Evolutionary conservation across 805 yeast genomes (phyloP).

Genomic region (Komagataella pseudopastoris): DNA sequence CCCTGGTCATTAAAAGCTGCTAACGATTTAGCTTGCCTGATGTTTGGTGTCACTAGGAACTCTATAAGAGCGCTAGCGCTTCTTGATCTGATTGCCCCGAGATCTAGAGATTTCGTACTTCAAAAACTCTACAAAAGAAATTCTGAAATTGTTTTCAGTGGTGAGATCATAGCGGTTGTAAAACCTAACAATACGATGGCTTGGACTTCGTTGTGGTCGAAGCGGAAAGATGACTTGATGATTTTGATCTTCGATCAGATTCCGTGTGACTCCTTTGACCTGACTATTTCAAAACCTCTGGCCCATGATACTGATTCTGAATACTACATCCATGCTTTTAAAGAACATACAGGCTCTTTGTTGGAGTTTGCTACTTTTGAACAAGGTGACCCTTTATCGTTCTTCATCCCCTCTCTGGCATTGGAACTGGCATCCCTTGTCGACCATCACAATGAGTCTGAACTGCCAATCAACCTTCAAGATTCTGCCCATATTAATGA

Average conservation of each 20-base stretch:
- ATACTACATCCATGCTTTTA: slow-evolving; percentile 11
- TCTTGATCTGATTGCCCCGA: slow-evolving; percentile 67
- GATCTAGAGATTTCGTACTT: slow-evolving; percentile 56
- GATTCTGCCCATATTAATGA: slow-evolving; percentile 34
- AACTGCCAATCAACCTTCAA: slow-evolving; percentile 13
- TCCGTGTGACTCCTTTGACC: slow-evolving; percentile 53
- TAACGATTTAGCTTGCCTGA: slow-evolving; percentile 78
- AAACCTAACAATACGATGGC: slow-evolving; percentile 54
- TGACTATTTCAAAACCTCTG: slow-evolving; percentile 27
- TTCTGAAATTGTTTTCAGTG: slow-evolving; percentile 51
- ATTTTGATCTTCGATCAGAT: slow-evolving; percentile 85
- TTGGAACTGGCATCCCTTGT: slow-evolving; percentile 4
- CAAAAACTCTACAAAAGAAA: slow-evolving; percentile 31
- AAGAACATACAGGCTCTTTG: slow-evolving; percentile 10
- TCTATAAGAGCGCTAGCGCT: slow-evolving; percentile 50
- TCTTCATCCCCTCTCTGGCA: slow-evolving; percentile 1
- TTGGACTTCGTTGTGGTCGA: slow-evolving; percentile 90
- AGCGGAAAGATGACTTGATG: slow-evolving; percentile 52
- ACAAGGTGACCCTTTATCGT: not conserved
- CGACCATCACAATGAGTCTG: slow-evolving; percentile 1
- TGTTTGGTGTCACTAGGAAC: slow-evolving; percentile 67
- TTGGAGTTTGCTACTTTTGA: slow-evolving; percentile 5
- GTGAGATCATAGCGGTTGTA: slow-evolving; percentile 72
- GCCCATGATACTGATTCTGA: slow-evolving; percentile 4
- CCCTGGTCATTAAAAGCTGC: slow-evolving; percentile 82